Base-by-base conservation (phyloP, 495 filamentous ascomycete species). In the Glarea lozoyensis region DNA sequence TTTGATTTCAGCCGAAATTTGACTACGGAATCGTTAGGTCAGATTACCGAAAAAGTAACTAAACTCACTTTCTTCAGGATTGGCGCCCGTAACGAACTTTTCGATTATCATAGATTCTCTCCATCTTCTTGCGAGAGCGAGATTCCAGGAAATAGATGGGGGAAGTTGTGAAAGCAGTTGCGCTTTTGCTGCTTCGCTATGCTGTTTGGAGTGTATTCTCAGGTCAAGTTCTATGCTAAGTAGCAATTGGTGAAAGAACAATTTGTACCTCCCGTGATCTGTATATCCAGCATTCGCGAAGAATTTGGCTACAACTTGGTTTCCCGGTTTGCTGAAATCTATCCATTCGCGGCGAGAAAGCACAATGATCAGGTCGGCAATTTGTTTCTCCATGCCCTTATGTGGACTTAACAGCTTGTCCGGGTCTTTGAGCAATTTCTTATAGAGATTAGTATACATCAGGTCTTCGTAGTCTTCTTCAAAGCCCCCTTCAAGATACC, bases 201-300 rank as follows among this genome's bases (percentile, higher is more conserved):
- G 73, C 23, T 67, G 58, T 4, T 60, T 58, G 7, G 68, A 74
- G 46, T 75, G 68, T 38, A 82, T 75, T 15, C 82, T 72, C 29
- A 76, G 56, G 47, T 83, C 75, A 3, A 86, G 63, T 57, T 85
- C 82, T 39, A 80, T 65, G 45, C 79, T 78, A 32, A 86, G 66
- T 9, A 86, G 63, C 19, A 86, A 60, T 58, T 85, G 82, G 60
- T 84, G 80, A 58, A 82, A 86, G 65, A 86, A 85, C 17, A 49
- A 35, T 33, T 73, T 74, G 31, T 67, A 67, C 48, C 68, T 69
- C 32, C 60, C 60, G 51, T 60, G 36, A 46, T 59, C 38, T 33
- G 53, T 40, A 15, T 60, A 52, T 15, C 54, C 45, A 21, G 63
- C 62, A 47, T 73, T 70, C 33, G 70, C 66, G 29, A 82, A 75